Conservation (phyloP, 2,329 filamentous ascomycete genomes). For the Hymenoscyphus albidus region DNA sequence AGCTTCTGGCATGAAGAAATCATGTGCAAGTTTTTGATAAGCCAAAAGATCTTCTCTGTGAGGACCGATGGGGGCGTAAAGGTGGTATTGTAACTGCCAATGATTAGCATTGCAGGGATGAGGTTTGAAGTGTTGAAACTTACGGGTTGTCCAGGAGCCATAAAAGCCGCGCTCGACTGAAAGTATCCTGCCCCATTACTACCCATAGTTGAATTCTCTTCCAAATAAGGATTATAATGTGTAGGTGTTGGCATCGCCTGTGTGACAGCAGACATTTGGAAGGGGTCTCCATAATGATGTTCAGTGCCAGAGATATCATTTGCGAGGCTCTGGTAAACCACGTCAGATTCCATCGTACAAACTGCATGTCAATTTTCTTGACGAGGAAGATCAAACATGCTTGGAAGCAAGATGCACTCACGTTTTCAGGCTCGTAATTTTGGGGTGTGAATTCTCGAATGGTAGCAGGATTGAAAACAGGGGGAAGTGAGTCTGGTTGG, state of each 20-base stretch:
- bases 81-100: constrained; percentile 76
- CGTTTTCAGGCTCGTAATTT: constrained; percentile 44
- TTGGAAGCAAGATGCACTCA: background rate
- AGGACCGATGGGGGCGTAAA: constrained; percentile 86
- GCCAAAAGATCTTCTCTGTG: constrained; percentile 74
- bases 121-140: constrained; percentile 24
- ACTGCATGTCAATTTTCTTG: background rate
- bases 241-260: constrained; percentile 46
- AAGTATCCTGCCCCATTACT: constrained; percentile 63
- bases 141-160: constrained; percentile 56
- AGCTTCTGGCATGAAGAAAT: constrained; percentile 87
- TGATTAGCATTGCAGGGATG: constrained; percentile 21
- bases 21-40: constrained; percentile 82
- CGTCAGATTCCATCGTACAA: background rate
- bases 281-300: constrained; percentile 57
- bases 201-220: constrained; percentile 58
- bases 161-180: constrained; percentile 50
- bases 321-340: constrained; percentile 32
- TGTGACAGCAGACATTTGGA: constrained; percentile 54
- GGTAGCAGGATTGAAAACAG: constrained; percentile 52
- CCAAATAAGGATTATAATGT: constrained; percentile 72
- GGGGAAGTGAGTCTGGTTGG: constrained; percentile 35
- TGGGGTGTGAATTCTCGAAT: constrained; percentile 59
- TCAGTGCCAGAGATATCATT: constrained; percentile 50
- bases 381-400: background rate